Conservation (phyloP, 306 rosid genomes). For the Dryas drummondii region DNA sequence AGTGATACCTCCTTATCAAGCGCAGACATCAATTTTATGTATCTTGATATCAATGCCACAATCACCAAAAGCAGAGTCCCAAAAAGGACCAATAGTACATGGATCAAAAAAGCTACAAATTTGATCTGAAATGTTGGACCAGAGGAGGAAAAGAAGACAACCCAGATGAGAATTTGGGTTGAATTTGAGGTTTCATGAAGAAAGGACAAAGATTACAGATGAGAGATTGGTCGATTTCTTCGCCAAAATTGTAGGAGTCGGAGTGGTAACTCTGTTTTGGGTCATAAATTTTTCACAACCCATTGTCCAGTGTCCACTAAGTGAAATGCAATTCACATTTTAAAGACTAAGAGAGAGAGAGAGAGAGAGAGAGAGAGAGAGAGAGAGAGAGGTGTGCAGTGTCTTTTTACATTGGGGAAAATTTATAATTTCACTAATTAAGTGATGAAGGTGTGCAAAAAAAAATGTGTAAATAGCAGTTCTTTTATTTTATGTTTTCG, state of each 20-base stretch:
- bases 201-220: background rate
- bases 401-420: too few species aligned
- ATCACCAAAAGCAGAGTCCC: background rate
- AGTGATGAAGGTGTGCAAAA: too few species aligned
- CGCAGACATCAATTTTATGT: constrained; percentile 46
- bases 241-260: constrained; percentile 7
- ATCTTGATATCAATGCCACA: background rate
- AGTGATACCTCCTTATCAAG: constrained; percentile 42
- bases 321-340: too few species aligned
- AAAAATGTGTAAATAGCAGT: too few species aligned
- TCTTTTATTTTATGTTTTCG: background rate
- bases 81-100: background rate
- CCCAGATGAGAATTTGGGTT: background rate
- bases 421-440: too few species aligned
- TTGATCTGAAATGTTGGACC: constrained; percentile 16
- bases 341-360: too few species aligned
- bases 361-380: too few species aligned
- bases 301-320: too few species aligned
- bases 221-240: constrained; percentile 6
- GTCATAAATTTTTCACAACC: background rate
- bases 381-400: too few species aligned
- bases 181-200: background rate
- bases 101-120: background rate
- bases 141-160: background rate
- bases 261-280: background rate